phyloP scores from a whole-genome alignment of 805 yeast genomes.

The Candida pseudofarinosa region DNA sequence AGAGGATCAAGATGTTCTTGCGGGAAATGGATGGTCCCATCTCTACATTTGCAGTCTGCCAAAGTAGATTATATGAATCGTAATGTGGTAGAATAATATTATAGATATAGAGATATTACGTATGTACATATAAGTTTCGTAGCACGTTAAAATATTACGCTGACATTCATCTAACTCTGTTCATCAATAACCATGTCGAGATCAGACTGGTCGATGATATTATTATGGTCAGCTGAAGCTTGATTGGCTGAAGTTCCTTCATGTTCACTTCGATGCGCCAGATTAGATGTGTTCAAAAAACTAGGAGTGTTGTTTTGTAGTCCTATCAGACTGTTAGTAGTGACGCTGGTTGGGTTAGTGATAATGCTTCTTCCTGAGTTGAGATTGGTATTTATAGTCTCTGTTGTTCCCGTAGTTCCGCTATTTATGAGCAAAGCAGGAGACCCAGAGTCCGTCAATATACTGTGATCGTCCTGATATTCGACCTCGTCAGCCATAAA shows the following conservation, averaged over 20 bases:
- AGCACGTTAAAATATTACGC: conserved; percentile 6
- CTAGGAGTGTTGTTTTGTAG: conserved; percentile 2
- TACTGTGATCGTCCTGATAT: conserved; percentile 38
- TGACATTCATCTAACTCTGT: conserved; percentile 4
- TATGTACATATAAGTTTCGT: background rate
- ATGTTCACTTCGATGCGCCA: background rate
- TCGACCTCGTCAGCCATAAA: conserved; percentile 48
- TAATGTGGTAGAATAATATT: background rate
- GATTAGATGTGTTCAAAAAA: background rate
- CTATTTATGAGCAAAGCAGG: conserved; percentile 15
- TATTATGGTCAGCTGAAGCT: conserved; percentile 13
- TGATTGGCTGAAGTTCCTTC: conserved; percentile 1
- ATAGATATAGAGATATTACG: background rate
- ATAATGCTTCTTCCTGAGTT: conserved; percentile 14
- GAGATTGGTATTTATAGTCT: conserved; percentile 9
- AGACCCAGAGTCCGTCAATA: conserved; percentile 11
- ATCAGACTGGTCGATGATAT: conserved; percentile 30
- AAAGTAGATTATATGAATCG: conserved; percentile 65
- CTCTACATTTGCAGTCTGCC: conserved; percentile 73
- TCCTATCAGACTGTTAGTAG: conserved; percentile 7
- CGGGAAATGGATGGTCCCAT: conserved; percentile 94
- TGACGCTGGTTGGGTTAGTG: conserved; percentile 18
- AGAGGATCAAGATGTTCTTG: conserved; percentile 92
- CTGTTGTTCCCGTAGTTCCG: conserved; percentile 11
- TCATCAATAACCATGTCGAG: conserved; percentile 45